These are phyloP conservation scores for Vaccinium darrowii DNA, from an alignment of 148 eudicot species.

Conservation along the genomic window DNA sequence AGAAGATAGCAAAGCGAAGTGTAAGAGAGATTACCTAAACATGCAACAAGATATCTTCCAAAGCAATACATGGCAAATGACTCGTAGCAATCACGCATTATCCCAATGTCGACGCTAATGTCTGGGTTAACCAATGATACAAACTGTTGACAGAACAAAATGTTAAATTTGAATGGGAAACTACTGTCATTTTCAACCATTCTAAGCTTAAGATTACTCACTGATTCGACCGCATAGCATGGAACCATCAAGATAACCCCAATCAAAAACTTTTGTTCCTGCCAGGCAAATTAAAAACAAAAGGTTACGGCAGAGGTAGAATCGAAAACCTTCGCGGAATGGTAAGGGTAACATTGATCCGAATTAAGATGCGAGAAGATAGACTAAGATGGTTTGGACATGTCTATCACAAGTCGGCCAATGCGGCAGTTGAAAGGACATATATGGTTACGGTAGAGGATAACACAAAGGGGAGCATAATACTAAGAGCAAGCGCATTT, in stretches of 20 bases:
- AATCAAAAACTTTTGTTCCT: conserved; percentile 98
- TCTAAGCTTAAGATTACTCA: conserved; percentile 30
- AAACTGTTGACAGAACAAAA: conserved; percentile 51
- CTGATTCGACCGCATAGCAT: conserved; percentile 95
- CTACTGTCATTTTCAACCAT: not conserved
- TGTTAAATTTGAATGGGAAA: conserved; percentile 7
- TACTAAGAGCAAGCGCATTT: too few relatives aligned
- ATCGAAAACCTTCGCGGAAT: not conserved
- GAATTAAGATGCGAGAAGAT: not conserved
- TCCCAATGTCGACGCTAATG: conserved; percentile 90
- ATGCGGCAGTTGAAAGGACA: not conserved
- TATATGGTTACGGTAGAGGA: too few relatives aligned
- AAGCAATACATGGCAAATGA: conserved; percentile 99
- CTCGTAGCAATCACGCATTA: conserved; percentile 95
- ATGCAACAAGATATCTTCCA: conserved; percentile 94
- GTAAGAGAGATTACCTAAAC: conserved; percentile 66
- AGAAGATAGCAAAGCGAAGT: conserved; percentile 10
- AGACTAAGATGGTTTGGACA: not conserved
- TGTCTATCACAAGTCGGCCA: not conserved
- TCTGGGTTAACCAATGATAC: conserved; percentile 79
- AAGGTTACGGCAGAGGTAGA: not conserved
- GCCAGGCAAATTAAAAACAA: conserved; percentile 19
- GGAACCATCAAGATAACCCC: conserved; percentile 98
- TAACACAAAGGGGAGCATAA: too few relatives aligned
- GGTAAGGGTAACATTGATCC: not conserved